Evolutionary conservation across 2,329 filamentous ascomycete species (phyloP).

Genomic region (Neonectria sp.): DNA sequence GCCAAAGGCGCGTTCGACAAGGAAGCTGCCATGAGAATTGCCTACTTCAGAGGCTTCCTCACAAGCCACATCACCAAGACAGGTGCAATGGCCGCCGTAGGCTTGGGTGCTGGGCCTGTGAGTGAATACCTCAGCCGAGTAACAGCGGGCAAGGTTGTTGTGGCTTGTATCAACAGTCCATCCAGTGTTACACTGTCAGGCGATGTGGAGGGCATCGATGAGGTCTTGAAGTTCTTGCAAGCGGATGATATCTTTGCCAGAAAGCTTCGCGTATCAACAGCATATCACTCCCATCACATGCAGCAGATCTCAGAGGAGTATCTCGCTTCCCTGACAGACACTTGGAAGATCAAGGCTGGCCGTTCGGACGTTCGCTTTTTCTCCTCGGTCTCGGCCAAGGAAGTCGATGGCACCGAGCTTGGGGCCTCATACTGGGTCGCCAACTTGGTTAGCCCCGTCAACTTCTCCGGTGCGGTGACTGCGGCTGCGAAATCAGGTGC

Average conservation of each 20-base stretch:
- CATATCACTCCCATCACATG: slow-evolving; percentile 68
- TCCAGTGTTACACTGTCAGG: slow-evolving; percentile 64
- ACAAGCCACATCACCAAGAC: slow-evolving; percentile 55
- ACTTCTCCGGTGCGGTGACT: slow-evolving; percentile 51
- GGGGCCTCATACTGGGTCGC: slow-evolving; percentile 58
- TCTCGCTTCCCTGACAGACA: slow-evolving; percentile 34
- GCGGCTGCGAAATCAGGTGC: not conserved
- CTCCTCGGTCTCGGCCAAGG: slow-evolving; percentile 40
- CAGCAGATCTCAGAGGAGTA: slow-evolving; percentile 61
- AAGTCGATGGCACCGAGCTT: slow-evolving; percentile 54
- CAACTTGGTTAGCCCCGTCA: slow-evolving; percentile 52
- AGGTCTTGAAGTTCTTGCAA: slow-evolving; percentile 52
- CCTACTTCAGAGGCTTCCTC: slow-evolving; percentile 60
- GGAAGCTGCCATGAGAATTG: slow-evolving; percentile 60
- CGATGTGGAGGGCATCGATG: slow-evolving; percentile 57
- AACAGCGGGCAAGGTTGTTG: slow-evolving; percentile 29
- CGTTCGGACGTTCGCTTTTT: not conserved
- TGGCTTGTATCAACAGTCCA: slow-evolving; percentile 65
- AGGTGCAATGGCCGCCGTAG: slow-evolving; percentile 46
- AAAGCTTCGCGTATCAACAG: slow-evolving; percentile 60
- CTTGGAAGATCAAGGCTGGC: not conserved
- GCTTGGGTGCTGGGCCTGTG: slow-evolving; percentile 10
- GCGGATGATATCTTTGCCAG: slow-evolving; percentile 60
- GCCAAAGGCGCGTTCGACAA: slow-evolving; percentile 59
- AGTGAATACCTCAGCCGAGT: not conserved